Percentiles rank a stretch among this genome's conserved stretches.
Conservation (phyloP, 2,329 filamentous ascomycete species). For the Teratosphaeria nubilosa region DNA sequence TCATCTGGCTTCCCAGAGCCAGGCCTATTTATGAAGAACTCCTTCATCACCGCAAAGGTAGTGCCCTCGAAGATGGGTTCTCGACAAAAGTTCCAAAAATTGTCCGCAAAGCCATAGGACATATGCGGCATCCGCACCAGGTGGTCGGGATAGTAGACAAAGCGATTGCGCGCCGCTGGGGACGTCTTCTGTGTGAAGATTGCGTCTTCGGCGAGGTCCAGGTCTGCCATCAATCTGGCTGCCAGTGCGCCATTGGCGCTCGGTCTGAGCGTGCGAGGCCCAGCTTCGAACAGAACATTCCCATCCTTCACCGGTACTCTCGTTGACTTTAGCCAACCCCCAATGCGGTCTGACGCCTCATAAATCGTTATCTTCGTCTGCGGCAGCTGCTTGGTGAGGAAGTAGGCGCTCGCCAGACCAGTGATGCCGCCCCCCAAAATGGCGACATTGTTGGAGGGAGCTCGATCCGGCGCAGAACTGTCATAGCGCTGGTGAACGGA, state of each 20-base stretch:
- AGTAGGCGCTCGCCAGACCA: conserved; percentile 68
- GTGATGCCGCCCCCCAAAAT: conserved; percentile 76
- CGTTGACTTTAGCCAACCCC: conserved; percentile 75
- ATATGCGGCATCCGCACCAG: conserved; percentile 54
- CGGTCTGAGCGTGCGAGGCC: conserved; percentile 65
- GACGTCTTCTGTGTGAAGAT: conserved; percentile 42
- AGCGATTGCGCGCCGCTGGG: conserved; percentile 54
- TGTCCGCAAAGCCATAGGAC: conserved; percentile 23
- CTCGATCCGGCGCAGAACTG: conserved; percentile 5
- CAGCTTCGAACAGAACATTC: conserved; percentile 68
- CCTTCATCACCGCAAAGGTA: conserved; percentile 27
- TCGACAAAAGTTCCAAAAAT: conserved; percentile 20
- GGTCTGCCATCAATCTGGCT: conserved; percentile 52
- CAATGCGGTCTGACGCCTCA: conserved; percentile 58
- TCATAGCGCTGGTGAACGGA: not conserved
- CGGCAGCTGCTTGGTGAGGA: conserved; percentile 59
- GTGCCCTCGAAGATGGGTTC: conserved; percentile 49
- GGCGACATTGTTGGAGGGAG: conserved; percentile 40
- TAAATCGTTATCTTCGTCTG: conserved; percentile 68
- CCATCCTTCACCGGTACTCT: conserved; percentile 51
- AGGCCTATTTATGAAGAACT: conserved; percentile 15
- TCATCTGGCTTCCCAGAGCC: conserved; percentile 42
- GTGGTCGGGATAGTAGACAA: conserved; percentile 80
- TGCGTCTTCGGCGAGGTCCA: conserved; percentile 49
- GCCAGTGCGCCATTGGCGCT: conserved; percentile 53